phyloP scores from a whole-genome alignment of 2,329 filamentous ascomycete genomes.

The Neurospora sp. region DNA sequence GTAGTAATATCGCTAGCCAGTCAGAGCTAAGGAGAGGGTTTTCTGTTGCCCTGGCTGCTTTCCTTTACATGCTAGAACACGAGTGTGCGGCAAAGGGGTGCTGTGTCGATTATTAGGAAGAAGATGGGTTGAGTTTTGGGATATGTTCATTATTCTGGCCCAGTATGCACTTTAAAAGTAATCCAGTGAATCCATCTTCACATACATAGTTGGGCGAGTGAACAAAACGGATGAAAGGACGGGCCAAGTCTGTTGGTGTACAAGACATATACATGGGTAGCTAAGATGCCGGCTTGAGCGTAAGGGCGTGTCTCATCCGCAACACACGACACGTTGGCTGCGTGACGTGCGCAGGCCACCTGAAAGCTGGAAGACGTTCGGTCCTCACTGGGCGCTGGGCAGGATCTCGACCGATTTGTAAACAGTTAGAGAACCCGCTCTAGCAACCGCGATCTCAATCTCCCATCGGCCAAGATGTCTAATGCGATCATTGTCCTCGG shows the following conservation, averaged over 20 bases:
- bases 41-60: not conserved
- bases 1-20: not conserved
- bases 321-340: not conserved
- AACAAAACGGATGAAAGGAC: not conserved
- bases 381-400: conserved; percentile 12
- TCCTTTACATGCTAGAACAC: not conserved
- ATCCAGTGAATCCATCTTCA: not conserved
- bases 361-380: not conserved
- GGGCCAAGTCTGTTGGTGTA: not conserved
- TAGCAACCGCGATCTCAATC: conserved; percentile 25
- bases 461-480: conserved; percentile 31
- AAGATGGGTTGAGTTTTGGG: not conserved
- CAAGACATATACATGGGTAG: not conserved
- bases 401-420: conserved; percentile 25
- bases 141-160: not conserved
- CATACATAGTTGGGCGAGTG: not conserved
- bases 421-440: conserved; percentile 17
- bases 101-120: not conserved
- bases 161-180: not conserved
- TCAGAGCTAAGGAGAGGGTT: not conserved
- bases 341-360: not conserved
- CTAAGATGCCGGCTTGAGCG: not conserved
- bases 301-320: not conserved
- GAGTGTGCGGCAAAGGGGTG: not conserved
- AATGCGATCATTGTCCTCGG: conserved; percentile 26